Evolutionary conservation across 371 early-diverging fungal genomes (phyloP).

Genomic region (Coemansia sp.): DNA sequence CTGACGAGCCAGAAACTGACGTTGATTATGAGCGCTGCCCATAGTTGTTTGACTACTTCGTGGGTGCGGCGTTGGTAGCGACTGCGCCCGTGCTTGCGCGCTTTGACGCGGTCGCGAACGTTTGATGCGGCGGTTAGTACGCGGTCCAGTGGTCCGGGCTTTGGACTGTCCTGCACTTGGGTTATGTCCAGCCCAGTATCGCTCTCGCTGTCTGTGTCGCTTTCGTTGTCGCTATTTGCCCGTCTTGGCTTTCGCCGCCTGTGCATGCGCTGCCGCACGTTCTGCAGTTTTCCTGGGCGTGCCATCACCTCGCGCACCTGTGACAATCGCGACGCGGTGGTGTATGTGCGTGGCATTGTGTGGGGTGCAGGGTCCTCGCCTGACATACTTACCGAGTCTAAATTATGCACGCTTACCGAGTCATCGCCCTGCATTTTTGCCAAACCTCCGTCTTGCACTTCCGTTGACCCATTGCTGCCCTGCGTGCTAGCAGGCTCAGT

Average conservation of each 20-base stretch:
- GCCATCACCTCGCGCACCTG: conserved; percentile 22
- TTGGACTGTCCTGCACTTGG: conserved; percentile 9
- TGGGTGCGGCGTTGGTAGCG: conserved; percentile 1
- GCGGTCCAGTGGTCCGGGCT: conserved; percentile 9
- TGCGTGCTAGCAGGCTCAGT: not conserved
- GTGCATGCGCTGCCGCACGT: conserved; percentile 11
- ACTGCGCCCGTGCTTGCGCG: not conserved
- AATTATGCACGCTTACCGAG: no score
- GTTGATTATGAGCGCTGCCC: conserved; percentile 36
- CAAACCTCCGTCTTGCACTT: no score
- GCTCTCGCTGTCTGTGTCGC: conserved; percentile 7
- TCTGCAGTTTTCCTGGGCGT: conserved; percentile 12
- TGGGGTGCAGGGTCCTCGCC: conserved; percentile 8
- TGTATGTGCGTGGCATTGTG: conserved; percentile 36
- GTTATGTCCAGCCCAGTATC: conserved; percentile 14
- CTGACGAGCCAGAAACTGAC: conserved; percentile 41
- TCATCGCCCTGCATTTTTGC: no score
- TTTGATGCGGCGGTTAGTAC: conserved; percentile 21
- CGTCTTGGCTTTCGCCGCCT: not conserved
- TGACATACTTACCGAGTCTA: not conserved
- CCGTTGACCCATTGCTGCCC: not conserved
- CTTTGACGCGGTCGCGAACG: conserved; percentile 13
- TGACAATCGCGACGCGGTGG: conserved; percentile 37
- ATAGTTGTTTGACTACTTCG: conserved; percentile 35
- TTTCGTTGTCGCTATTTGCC: conserved; percentile 1